Evolutionary conservation across 768 basidiomycete species (phyloP).

Genomic region (Kwoniella bestiolae): DNA sequence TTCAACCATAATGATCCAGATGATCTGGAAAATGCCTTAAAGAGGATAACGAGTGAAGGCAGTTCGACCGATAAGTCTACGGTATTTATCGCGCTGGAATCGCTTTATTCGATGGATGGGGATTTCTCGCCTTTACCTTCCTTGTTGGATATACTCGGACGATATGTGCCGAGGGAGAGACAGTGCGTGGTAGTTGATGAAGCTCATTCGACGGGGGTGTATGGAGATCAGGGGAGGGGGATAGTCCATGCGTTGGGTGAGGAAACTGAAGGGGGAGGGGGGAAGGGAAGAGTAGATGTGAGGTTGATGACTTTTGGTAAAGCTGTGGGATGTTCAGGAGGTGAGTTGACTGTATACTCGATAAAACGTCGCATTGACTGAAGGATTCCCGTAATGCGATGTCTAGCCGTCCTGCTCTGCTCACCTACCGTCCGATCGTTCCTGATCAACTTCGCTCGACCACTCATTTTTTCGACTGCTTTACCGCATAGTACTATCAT

Average conservation of each 20-base stretch:
- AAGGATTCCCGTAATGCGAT: too few relatives aligned
- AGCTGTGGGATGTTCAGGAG: conserved; percentile 80
- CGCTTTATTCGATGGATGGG: conserved; percentile 94
- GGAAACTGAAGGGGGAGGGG: conserved; percentile 23
- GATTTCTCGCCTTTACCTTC: conserved; percentile 76
- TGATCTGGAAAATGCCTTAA: conserved; percentile 62
- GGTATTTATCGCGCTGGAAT: conserved; percentile 83
- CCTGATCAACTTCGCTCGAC: conserved; percentile 86
- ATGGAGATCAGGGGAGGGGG: conserved; percentile 77
- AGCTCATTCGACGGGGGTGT: conserved; percentile 90
- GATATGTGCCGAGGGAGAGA: conserved; percentile 66
- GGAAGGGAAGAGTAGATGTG: conserved; percentile 73
- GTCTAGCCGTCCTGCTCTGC: conserved; percentile 74
- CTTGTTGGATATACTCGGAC: conserved; percentile 67
- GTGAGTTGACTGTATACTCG: conserved; percentile 63
- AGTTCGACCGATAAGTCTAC: conserved; percentile 49
- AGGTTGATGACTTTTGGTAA: conserved; percentile 93
- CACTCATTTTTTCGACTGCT: conserved; percentile 89
- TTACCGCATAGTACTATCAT: conserved; percentile 76
- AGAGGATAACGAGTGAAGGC: conserved; percentile 56
- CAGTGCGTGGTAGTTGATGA: conserved; percentile 81
- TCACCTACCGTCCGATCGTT: conserved; percentile 75
- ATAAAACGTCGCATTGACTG: too few relatives aligned
- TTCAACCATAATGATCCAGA: conserved; percentile 76
- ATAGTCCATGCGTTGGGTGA: conserved; percentile 69